Base-by-base conservation (phyloP, 441 rosid genomes). In the Aquilaria agallochum region DNA sequence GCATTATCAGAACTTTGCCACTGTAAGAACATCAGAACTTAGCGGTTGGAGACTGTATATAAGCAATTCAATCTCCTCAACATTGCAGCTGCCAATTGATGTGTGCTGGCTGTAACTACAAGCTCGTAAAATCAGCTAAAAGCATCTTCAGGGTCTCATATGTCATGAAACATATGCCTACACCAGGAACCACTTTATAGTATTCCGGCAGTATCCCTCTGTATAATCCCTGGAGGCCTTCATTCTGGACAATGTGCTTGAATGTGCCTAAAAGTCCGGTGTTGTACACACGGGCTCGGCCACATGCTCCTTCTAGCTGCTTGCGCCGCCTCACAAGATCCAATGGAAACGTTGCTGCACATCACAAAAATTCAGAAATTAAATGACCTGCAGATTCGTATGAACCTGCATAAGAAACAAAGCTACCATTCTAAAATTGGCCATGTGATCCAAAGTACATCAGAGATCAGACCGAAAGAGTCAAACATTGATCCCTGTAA, bases 151-250 rank as follows among this genome's bases (percentile, higher is more conserved):
- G 74, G 2, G 86, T 76, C 80, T 94, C 96, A 11, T 94, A 90
- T 3, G 97, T 85, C 97, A 90, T 89, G 83, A 94, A 94, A 74
- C 92, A 85, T 10, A 94, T 94, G 40, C 97, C 98, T 1, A 94
- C 93, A 42, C 97, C 89, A 31, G 98, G 98, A 34, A 90, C 97
- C 53, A 90, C 98, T 80, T 93, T 93, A 78, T 83, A 88, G 75
- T 90, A 93, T 72, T 93, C 98, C 1, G 98, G 97, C 71, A 89
- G 72, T 14, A 94, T 91, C 50, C 98, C 97, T 75, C 97, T 78
- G 60, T 94, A 94, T 50, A 94, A 63, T 47, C 97, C 97, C 32
- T 71, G 79, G 7, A 86, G 71, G 42, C 98, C 97, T 73, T 94
- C 98, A 0, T 79, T 74, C 76, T 65, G 67, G 53, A 89, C 57